phyloP scores from a whole-genome alignment of 2,329 filamentous ascomycete species.

The Pseudogymnoascus sp. region DNA sequence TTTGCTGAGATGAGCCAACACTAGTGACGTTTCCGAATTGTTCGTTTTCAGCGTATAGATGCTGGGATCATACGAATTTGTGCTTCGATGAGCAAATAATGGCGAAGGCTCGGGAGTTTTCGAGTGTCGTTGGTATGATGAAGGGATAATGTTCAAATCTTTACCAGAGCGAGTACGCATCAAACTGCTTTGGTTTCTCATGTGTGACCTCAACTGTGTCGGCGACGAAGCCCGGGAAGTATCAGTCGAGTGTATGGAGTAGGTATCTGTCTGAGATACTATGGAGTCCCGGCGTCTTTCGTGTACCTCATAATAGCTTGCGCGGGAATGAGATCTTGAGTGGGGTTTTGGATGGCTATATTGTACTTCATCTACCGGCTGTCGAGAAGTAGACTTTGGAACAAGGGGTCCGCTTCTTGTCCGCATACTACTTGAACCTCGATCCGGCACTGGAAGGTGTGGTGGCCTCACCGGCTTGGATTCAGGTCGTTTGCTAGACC shows the following conservation, averaged over 20 bases:
- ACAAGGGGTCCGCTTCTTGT: conserved; percentile 30
- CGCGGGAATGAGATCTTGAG: conserved; percentile 37
- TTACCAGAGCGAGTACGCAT: conserved; percentile 32
- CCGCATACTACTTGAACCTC: conserved; percentile 29
- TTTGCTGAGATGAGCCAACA: conserved; percentile 20
- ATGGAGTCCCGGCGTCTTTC: conserved; percentile 48
- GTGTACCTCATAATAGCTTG: conserved; percentile 46
- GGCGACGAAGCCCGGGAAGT: conserved; percentile 42
- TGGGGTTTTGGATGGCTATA: conserved; percentile 24
- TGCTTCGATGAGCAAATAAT: conserved; percentile 26
- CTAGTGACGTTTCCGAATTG: conserved; percentile 26
- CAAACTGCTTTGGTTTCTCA: conserved; percentile 26
- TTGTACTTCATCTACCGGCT: conserved; percentile 33
- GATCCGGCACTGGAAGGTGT: conserved; percentile 29
- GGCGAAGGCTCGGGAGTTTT: conserved; percentile 16
- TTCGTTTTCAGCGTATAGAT: conserved; percentile 55
- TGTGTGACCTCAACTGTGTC: conserved; percentile 27
- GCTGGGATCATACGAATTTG: conserved; percentile 35
- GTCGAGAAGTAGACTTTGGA: conserved; percentile 11
- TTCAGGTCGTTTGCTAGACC: conserved; percentile 16
- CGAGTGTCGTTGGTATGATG: conserved; percentile 1
- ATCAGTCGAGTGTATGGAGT: conserved; percentile 44
- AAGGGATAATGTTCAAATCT: conserved; percentile 22
- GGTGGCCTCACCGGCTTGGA: conserved; percentile 21
- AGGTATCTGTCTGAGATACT: conserved; percentile 50